Base-by-base conservation (phyloP, 2,329 filamentous ascomycete species). In the Colletotrichum orchidophilum region DNA sequence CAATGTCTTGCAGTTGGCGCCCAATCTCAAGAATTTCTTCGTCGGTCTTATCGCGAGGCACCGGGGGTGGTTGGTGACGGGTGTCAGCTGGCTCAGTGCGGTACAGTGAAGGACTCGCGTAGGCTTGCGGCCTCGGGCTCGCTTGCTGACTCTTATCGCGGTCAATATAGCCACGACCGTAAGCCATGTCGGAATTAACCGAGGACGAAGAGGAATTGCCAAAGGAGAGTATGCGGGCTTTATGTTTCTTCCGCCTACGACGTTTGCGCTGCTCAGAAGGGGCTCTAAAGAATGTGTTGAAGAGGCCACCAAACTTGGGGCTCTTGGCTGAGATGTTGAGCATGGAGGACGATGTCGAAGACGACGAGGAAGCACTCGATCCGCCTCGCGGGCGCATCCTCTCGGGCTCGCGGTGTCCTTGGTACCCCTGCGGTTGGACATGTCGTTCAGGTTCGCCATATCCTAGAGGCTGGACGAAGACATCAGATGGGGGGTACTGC, bases 151-250 rank as follows among this genome's bases (percentile, higher is more conserved):
- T 82, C 72, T 77, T 77, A 31, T 74, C 72, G 42, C 81, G 80
- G 72, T 85, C 85, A 57, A 88, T 82, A 73, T 87, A 91, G 18
- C 90, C 91, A 65, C 82, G 85, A 11, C 91, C 91, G 77, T 93
- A 93, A 11, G 91, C 91, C 71, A 93, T 81, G 77, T 94, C 92
- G 24, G 87, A 89, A 78, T 92, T 90, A 65, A 92, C 84, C 1
- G 90, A 92, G 0, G 90, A 92, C 2, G 89, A 91, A 1, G 91
- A 93, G 2, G 88, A 91, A 75, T 91, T 92, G 35, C 83, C 84
- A 75, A 90, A 87, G 67, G 85, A 87, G 52, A 91, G 84, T 63
- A 92, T 86, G 69, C 89, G 86, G 49, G 84, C 84, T 73, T 82
- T 84, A 74, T 83, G 85, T 66, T 84, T 85, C 74, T 84, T 81